Base-by-base conservation (phyloP, 331 rosid genomes). In the Malus hybrid region DNA sequence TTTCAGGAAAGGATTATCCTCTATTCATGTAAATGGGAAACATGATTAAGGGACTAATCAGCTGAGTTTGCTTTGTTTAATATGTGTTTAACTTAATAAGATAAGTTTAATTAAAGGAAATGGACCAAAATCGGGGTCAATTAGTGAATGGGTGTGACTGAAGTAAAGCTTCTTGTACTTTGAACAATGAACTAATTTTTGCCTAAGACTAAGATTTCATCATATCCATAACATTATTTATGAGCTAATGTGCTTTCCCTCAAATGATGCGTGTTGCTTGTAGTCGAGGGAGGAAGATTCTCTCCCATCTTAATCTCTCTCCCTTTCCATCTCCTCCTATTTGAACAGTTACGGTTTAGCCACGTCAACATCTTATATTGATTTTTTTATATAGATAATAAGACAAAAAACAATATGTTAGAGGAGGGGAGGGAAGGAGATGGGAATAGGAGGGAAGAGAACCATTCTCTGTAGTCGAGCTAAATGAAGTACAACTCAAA, bases 1-100 rank as follows among this genome's bases (percentile, higher is more conserved):
- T 66, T 20, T 22, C 55, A 70, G 76, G 77, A 32, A 27, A 52
- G 54, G 33, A 61, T 72, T 28, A 60, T 80, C 56, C 29, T 61
- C 52, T 36, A 27, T 54, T 69, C 19, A 29, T 6, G 64, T 2
- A 15, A 15, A 54, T 54, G n/a, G 22, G 46, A 15, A 13, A 54
- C 60, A 54, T 54, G 60, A 54, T 54, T 18, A 44, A 44, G 52
- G 52, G 52, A 44, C 52, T 44, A 44, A 44, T 4, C 52, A 44
- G 52, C 16, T 44, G 0, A 44, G 52, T 6, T 62, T 52, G n/a
- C 64, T 67, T 50, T 67, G 70, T 34, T 6, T 27, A 33, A n/a
- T n/a, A 22, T 32, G 11, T 59, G 29, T 6, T 54, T 54, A 54
- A n/a, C 24, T 54, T 54, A 19, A 5, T 4, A 32, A 27, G 63